phyloP scores from a whole-genome alignment of 2,329 filamentous ascomycete genomes.

The Metarhizium rileyi region DNA sequence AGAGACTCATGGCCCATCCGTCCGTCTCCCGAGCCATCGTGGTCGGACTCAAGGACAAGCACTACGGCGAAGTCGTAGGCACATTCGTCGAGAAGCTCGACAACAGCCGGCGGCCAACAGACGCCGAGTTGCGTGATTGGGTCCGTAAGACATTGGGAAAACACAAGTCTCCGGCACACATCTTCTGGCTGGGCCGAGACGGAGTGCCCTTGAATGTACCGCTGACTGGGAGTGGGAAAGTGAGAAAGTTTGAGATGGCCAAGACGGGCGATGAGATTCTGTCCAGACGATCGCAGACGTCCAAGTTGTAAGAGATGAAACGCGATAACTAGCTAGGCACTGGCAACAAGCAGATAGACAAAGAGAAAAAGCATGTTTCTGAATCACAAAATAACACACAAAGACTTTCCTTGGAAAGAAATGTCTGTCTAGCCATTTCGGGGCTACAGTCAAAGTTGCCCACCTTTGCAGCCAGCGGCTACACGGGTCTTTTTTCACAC shows the following conservation, averaged over 20 bases:
- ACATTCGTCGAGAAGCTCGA: conserved; percentile 46
- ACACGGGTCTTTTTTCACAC: too few relatives aligned
- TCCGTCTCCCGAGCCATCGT: conserved; percentile 56
- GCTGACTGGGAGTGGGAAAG: conserved; percentile 63
- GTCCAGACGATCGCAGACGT: conserved; percentile 33
- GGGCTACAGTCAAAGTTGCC: too few relatives aligned
- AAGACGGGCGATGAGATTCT: conserved; percentile 45
- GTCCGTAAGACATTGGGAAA: conserved; percentile 50
- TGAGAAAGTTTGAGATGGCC: conserved; percentile 57
- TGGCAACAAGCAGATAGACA: too few relatives aligned
- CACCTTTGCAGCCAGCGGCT: too few relatives aligned
- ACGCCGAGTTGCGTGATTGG: conserved; percentile 52
- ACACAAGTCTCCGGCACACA: conserved; percentile 60
- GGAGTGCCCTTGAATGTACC: conserved; percentile 47
- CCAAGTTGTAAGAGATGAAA: conserved; percentile 30
- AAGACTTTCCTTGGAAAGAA: too few relatives aligned
- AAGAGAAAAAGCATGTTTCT: too few relatives aligned
- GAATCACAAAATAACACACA: too few relatives aligned
- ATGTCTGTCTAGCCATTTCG: too few relatives aligned
- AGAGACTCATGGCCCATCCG: conserved; percentile 57
- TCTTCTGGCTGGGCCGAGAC: conserved; percentile 66
- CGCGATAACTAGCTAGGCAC: too few relatives aligned
- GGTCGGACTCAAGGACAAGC: conserved; percentile 57
- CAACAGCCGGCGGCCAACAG: conserved; percentile 29
- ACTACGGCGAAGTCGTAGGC: conserved; percentile 64